Base-by-base conservation (phyloP, 2,329 filamentous ascomycete genomes). In the Neonectria hederae region DNA sequence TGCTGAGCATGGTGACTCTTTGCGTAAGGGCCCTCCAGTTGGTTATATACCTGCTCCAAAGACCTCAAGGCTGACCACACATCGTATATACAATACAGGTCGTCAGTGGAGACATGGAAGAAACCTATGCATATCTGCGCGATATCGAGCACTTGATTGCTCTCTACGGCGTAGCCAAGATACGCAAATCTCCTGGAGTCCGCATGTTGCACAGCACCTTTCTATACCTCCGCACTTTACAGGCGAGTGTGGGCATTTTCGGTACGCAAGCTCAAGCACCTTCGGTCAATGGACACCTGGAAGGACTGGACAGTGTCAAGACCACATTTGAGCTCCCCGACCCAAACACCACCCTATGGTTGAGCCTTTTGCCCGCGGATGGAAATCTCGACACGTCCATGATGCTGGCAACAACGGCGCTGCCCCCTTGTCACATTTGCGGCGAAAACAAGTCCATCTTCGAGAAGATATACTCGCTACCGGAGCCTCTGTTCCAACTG, bases 1-100 rank as follows among this genome's bases (percentile, higher is more conserved):
- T 63, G 48, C 14, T 63, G 22, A 63, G 53, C 21, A 63, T 63
- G 60, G 54, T 63, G 3, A 63, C 60, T 21, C 32, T 63, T 26
- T 57, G 53, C 38, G 60, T 63, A 57, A 52, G 60, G 60, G 14
- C 9, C 9, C 19, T n/a, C 7, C 17, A 13, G 9, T 35, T 35
- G 5, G 2, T 14, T 17, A 35, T 5, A 4, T 17, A 5, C 32
- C 13, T 14, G 7, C 26, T 3, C 4, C 9, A 5, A 8, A 19
- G 13, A 11, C 24, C 8, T 10, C n/a, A n/a, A 3, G 7, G 7
- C 51, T 32, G 48, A 40, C 17, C 6, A 9, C 28, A 28, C 8
- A 26, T 38, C 1, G 17, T 40, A 6, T 19, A 5, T 35, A 17
- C 11, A 63, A 5, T 35, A 17, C 11, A 63, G 60, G 60, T 63